Evolutionary conservation across 2,329 filamentous ascomycete species (phyloP), one percentile per base, ranked within the genome.

Genomic region (Aspergillus caelatus): DNA sequence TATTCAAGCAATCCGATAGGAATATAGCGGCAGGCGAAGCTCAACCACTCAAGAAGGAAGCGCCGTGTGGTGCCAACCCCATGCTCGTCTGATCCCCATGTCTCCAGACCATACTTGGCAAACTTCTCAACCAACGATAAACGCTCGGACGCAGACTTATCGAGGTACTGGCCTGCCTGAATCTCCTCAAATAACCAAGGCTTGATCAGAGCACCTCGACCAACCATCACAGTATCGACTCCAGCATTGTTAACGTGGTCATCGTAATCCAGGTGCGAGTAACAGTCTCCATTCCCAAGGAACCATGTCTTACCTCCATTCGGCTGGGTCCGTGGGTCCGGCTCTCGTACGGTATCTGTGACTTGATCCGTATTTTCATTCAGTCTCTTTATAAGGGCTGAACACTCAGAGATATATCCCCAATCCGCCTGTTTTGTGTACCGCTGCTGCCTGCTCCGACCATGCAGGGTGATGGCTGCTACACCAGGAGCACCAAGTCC

Each of bases 161-260:
- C 95, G 45, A 99, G 87, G 75, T 98, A 97, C 79, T 98, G 95
- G 6, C 91, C 91, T 66, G 89, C 86, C 69, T 92, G 88, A 61
- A 99, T 98, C 79, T 99, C 95, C 78, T 99, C 95, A 75, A 98
- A 99, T 66, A 99, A 84, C 95, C 95, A 99, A 0, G 95, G 95
- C 81, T 99, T 99, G 80, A 98, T 92, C 63, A 99, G 86, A 11
- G 95, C 95, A 62, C 95, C 95, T 65, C 95, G 91, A n/a, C 90
- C 95, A 65, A 98, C 88, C 95, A 99, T 98, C 75, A 97, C 91
- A n/a, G 89, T 89, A 80, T 98, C 94, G 53, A 98, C 93, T 54
- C 88, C 87, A 41, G 92, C 86, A 63, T 94, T 86, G 55, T 90
- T 84, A 45, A 98, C 83, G 72, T 95, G 89, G 62, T 89, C 82